Evolutionary conservation across 495 filamentous ascomycete species (phyloP).

Genomic region (Aspergillus avenaceus): DNA sequence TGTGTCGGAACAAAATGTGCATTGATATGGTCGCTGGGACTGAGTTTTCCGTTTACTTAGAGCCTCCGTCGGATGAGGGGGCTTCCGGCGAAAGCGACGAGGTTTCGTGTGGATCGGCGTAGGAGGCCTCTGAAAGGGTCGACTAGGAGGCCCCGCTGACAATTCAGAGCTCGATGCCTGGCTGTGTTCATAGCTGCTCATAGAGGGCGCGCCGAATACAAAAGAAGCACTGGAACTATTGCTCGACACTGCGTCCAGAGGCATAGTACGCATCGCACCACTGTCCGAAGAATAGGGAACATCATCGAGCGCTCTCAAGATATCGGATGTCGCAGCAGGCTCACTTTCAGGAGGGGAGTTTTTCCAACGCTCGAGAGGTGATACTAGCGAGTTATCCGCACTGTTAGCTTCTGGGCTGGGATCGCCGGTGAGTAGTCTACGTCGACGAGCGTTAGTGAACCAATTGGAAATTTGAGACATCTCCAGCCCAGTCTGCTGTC

Average conservation of each 20-base stretch:
- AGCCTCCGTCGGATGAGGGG: background rate
- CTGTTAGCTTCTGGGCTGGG: background rate
- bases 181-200: constrained; percentile 13
- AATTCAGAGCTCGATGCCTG: constrained; percentile 14
- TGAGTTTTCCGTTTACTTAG: background rate
- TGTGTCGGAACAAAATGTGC: constrained; percentile 74
- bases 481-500: constrained; percentile 13
- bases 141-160: background rate
- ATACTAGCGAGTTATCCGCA: constrained; percentile 9
- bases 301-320: constrained; percentile 55
- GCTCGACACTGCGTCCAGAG: constrained; percentile 7
- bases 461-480: constrained; percentile 21
- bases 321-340: constrained; percentile 65
- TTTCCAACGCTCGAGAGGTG: constrained; percentile 69
- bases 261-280: background rate
- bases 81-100: constrained; percentile 7
- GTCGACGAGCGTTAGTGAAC: constrained; percentile 25
- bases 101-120: constrained; percentile 2
- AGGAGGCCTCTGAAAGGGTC: constrained; percentile 3
- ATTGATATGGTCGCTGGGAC: constrained; percentile 40
- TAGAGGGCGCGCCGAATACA: constrained; percentile 7
- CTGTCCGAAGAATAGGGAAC: background rate
- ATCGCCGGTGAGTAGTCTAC: background rate
- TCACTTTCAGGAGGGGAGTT: constrained; percentile 72
- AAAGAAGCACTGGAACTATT: constrained; percentile 10